Conservation (phyloP, 163 green algal genomes). For the Chlamydomonas reinhardtii region DNA sequence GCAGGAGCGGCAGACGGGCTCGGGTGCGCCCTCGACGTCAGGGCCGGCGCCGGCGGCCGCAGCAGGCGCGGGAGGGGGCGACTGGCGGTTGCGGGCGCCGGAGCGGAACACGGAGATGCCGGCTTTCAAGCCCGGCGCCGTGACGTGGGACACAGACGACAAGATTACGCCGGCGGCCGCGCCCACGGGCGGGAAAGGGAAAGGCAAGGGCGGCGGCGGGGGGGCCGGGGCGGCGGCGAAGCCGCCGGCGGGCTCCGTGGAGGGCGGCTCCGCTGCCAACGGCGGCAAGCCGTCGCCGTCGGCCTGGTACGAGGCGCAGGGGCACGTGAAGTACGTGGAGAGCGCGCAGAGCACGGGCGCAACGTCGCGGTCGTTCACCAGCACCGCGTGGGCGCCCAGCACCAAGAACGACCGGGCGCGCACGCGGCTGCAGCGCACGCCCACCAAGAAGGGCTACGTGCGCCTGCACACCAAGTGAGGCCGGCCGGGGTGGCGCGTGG, state of each 20-base stretch:
- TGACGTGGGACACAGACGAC: constrained; percentile 91
- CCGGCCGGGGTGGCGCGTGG: constrained; percentile 43
- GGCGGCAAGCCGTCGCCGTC: constrained; percentile 55
- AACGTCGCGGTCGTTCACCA: constrained; percentile 85
- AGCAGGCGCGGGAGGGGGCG: constrained; percentile 56
- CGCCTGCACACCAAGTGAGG: constrained; percentile 86
- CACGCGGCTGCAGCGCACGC: constrained; percentile 79
- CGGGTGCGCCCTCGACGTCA: background rate
- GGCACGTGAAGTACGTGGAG: constrained; percentile 64
- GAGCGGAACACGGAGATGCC: constrained; percentile 43
- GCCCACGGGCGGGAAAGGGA: background rate
- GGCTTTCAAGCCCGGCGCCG: constrained; percentile 87
- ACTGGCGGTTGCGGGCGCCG: constrained; percentile 76
- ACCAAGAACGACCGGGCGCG: constrained; percentile 72
- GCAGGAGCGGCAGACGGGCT: constrained; percentile 18
- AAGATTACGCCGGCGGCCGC: constrained; percentile 20
- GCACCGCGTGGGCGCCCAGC: constrained; percentile 66
- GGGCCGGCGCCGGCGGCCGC: constrained; percentile 8
- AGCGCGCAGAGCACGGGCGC: constrained; percentile 70
- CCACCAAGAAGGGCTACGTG: constrained; percentile 76
- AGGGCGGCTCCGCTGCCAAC: constrained; percentile 27
- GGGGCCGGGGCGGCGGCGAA: constrained; percentile 20
- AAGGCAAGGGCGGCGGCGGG: background rate
- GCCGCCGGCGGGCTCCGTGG: background rate
- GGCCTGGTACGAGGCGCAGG: constrained; percentile 55